phyloP scores from a whole-genome alignment of 306 rosid genomes.

The Begonia peltatifolia region DNA sequence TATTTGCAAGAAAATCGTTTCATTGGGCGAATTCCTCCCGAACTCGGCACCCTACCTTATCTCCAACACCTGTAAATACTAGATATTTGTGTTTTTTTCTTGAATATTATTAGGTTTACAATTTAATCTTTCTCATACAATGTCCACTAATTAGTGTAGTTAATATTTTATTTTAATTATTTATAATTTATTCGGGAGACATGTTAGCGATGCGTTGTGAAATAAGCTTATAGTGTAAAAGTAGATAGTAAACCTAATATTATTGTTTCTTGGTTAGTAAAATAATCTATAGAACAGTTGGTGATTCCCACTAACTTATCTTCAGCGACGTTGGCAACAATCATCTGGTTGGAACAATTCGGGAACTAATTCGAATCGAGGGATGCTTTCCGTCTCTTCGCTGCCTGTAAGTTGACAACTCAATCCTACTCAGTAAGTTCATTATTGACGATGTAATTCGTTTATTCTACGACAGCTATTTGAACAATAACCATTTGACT shows the following conservation, averaged over 20 bases:
- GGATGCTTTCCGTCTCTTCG: conserved; percentile 95
- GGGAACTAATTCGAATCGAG: conserved; percentile 93
- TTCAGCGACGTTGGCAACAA: conserved; percentile 88
- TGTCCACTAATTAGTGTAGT: too few species aligned
- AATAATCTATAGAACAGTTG: too few species aligned
- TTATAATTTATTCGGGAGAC: too few species aligned
- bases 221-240: too few species aligned
- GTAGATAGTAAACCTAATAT: too few species aligned
- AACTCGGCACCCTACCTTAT: conserved; percentile 81
- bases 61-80: conserved; percentile 71
- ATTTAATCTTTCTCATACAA: too few species aligned
- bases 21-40: conserved; percentile 74
- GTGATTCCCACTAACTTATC: conserved; percentile 1
- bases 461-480: conserved; percentile 28
- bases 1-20: conserved; percentile 90
- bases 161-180: too few species aligned
- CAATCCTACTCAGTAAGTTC: too few species aligned
- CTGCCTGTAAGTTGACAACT: conserved; percentile 49
- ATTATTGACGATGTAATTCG: not conserved
- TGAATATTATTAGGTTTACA: not conserved
- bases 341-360: conserved; percentile 92
- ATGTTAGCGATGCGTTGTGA: too few species aligned
- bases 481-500: conserved; percentile 81
- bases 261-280: too few species aligned
- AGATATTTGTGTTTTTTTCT: not conserved